Evolutionary conservation across 768 basidiomycete genomes (phyloP), one percentile per base, ranked within the genome.

Genomic region (Mycena epipterygia): DNA sequence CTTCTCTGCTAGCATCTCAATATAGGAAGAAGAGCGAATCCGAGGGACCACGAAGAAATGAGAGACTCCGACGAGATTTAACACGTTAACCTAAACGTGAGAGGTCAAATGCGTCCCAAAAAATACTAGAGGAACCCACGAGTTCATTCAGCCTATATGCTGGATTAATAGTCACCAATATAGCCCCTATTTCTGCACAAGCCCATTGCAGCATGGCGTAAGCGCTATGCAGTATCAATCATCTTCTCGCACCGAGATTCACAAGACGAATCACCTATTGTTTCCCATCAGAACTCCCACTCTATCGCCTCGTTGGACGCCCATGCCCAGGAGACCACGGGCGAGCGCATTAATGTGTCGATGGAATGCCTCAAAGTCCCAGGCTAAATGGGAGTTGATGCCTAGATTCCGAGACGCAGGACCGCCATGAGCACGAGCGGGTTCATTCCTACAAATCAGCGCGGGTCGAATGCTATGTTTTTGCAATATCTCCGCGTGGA

Each of bases 201-300:
- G 94, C 94, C 94, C 93, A 95, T 74, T 96, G 94, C 27, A 95
- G 81, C 82, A 88, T 84, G 0, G 93, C 93, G 77, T 96, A 96
- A 21, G 93, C 84, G 75, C 94, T 95, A 70, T 14, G 30, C 12
- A 6, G 9, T 16, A 27, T 42, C 12, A 13, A 63, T 44, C n/a
- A 42, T 29, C 23, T 14, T 35, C 27, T 21, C 11, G 13, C 32
- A 32, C 42, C 25, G n/a, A 25, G 46, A 30, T 9, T 17, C 23
- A 52, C 1, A 23, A 39, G 44, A 29, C 30, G 4, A 60, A 72
- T 39, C 72, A 93, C 94, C 94, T 95, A 68, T 89, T 93, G 70
- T 95, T 96, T 6, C 94, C 94, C 93, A 95, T 94, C 42, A 95
- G 80, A 9, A 94, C 92, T 0, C 87, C 95, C 25, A 95, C 89